Percentiles rank a stretch among this genome's conserved stretches.
These are phyloP conservation scores for Diatrype stigma DNA, from an alignment of 2,329 filamentous ascomycete species.

Conservation along the genomic window DNA sequence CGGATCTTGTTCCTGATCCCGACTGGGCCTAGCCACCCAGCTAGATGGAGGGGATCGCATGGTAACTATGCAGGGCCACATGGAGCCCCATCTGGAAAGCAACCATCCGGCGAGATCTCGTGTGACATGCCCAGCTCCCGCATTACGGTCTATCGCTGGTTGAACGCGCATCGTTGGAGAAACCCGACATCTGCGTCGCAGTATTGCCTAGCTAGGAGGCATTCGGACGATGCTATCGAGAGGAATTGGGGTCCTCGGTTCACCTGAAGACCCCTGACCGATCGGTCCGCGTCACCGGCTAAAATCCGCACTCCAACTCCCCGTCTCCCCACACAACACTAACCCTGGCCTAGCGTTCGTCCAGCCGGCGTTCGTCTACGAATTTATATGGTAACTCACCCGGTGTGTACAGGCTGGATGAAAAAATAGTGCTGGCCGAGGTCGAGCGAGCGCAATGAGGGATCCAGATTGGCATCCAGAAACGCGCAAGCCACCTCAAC, in stretches of 20 bases:
- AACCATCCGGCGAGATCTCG: too few relatives aligned
- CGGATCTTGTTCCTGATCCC: neutral
- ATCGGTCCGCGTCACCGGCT: neutral
- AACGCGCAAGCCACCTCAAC: too few relatives aligned
- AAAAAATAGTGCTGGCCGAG: too few relatives aligned
- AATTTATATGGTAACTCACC: too few relatives aligned
- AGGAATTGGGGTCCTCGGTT: neutral
- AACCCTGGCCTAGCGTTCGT: too few relatives aligned
- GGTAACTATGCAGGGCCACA: neutral
- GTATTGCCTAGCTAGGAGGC: neutral
- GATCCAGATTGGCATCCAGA: too few relatives aligned
- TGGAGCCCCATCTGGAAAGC: neutral
- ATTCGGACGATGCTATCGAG: neutral
- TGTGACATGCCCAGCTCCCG: too few relatives aligned
- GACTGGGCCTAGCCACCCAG: neutral
- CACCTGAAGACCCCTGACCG: neutral
- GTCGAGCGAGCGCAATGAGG: too few relatives aligned
- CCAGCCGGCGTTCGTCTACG: too few relatives aligned
- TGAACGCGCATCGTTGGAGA: neutral
- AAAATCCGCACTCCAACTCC: neutral
- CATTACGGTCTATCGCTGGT: neutral
- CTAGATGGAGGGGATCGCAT: neutral
- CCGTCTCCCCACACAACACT: too few relatives aligned
- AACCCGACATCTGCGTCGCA: neutral
- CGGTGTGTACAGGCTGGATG: too few relatives aligned